Evolutionary conservation across 2,329 filamentous ascomycete genomes (phyloP), one percentile per base, ranked within the genome.

Genomic region (Tolypocladium capitatum): DNA sequence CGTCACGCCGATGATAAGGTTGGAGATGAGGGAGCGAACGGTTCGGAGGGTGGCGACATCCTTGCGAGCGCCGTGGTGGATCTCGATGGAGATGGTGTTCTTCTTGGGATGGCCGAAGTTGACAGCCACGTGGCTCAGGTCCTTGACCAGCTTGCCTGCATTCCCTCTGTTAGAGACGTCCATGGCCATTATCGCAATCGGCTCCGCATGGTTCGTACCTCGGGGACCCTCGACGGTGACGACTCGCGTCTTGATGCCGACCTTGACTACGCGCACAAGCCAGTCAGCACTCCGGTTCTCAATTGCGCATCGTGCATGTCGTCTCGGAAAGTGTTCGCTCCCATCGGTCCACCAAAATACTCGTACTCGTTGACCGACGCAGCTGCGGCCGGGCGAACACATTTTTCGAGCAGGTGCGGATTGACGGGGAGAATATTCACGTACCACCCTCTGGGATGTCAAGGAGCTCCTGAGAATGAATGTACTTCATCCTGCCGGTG

Each of bases 1-100:
- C 71, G 92, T 98, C 60, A 98, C 92, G 73, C 92, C 92, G 65
- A 90, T 83, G 73, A 98, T 86, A 76, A 98, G 72, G 85, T 98
- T 98, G 82, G 94, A 87, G 81, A 98, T 94, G 74, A 97, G 74
- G 59, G 91, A 91, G 68, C 89, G 88, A 76, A 98, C 92, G 66
- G 92, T 98, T 66, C 92, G 89, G 73, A 98, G 89, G 62, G 91
- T 87, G 67, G 92, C 92, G 68, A 98, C 86, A 71, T 88, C 91
- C 84, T 98, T 98, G 76, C 92, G 88, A 68, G 80, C 80, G 70
- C 92, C 92, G 75, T 98, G 92, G 84, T 98, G 94, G 68, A 98
- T 86, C 78, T 96, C 89, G 68, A 98, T 96, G 67, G 86, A 84
- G 78, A 98, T 90, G 63, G 85, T 67, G 73, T 86, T 79, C 77